Evolutionary conservation across 2,329 filamentous ascomycete genomes (phyloP).

Genomic region (Apiospora aurea): DNA sequence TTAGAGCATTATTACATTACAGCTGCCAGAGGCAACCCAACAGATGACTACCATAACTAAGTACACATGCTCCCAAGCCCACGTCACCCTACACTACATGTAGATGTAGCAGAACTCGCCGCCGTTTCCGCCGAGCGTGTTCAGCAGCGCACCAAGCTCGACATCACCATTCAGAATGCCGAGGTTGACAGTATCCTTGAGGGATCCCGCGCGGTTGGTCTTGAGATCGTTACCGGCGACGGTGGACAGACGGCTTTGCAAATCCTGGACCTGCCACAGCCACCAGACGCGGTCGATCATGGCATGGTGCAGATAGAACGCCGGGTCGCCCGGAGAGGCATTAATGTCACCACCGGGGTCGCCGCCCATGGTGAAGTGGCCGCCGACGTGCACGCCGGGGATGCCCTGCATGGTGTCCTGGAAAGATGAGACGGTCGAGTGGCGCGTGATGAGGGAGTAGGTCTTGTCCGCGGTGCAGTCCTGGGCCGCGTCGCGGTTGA

Average conservation of each 20-base stretch:
- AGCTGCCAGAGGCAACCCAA: not conserved
- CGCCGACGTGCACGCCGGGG: constrained; percentile 39
- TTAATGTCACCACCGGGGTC: constrained; percentile 36
- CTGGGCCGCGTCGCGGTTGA: constrained; percentile 34
- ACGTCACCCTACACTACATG: constrained; percentile 23
- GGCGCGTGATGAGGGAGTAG: constrained; percentile 29
- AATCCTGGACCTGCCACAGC: constrained; percentile 34
- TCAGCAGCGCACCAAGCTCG: constrained; percentile 37
- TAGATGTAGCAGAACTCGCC: constrained; percentile 41
- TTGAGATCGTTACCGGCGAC: constrained; percentile 36
- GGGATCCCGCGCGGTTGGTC: constrained; percentile 33
- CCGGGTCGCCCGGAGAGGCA: constrained; percentile 32
- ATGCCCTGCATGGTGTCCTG: constrained; percentile 46
- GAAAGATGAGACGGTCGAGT: constrained; percentile 42
- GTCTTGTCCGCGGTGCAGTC: constrained; percentile 39
- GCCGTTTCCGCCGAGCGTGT: constrained; percentile 35
- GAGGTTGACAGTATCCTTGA: constrained; percentile 35
- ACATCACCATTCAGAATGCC: constrained; percentile 31
- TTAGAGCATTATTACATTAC: constrained; percentile 8
- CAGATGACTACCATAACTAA: not conserved
- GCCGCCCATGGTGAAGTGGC: constrained; percentile 42
- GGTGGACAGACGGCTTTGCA: constrained; percentile 27
- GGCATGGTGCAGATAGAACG: constrained; percentile 36
- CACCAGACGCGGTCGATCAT: constrained; percentile 34
- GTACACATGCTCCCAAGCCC: not conserved